Evolutionary conservation across 1,139 yeast genomes (phyloP), one percentile per base, ranked within the genome.

Genomic region (Suhomyces taliae): DNA sequence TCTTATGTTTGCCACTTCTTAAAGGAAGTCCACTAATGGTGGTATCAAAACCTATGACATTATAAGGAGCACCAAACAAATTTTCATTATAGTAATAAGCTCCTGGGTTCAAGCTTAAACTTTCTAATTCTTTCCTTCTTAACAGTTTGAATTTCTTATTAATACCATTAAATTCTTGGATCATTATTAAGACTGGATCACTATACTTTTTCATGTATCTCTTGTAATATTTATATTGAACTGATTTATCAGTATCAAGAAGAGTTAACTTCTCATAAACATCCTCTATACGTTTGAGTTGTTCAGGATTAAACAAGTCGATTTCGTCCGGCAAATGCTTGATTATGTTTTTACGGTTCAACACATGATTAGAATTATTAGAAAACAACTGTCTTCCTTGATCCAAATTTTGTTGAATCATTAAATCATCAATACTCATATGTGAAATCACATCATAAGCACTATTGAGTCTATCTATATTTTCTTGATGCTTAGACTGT

Each of bases 11-110:
- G 2, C 68, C 68, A 6, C 55, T 55, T 38, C 69, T 58, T 40
- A 75, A 56, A 0, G 79, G 80, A 34, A 73, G 58, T 6, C 80
- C 80, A 37, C 70, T 61, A 19, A 74, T 53, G 35, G 72, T 64
- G 41, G 71, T 60, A 57, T 75, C 80, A 54, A 73, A 73, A 4
- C 80, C 80, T 8, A 72, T 61, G 7, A 74, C 78, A 54, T 74
- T 74, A 54, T 74, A 74, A 6, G 74, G 72, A 44, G 65, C 55
- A 27, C 65, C 64, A 40, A 65, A 65, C 34, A 70, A 53, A 48
- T 69, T 67, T 43, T 66, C 67, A 39, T 65, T 63, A 45, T 62
- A 64, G 36, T 65, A 53, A 45, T 61, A 66, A 2, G 69, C 60
- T 14, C 62, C 62, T 2, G 69, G 67, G 29, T 64, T 60, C 27